Base-by-base conservation (phyloP, 495 filamentous ascomycete species). In the Pseudevernia furfuracea region DNA sequence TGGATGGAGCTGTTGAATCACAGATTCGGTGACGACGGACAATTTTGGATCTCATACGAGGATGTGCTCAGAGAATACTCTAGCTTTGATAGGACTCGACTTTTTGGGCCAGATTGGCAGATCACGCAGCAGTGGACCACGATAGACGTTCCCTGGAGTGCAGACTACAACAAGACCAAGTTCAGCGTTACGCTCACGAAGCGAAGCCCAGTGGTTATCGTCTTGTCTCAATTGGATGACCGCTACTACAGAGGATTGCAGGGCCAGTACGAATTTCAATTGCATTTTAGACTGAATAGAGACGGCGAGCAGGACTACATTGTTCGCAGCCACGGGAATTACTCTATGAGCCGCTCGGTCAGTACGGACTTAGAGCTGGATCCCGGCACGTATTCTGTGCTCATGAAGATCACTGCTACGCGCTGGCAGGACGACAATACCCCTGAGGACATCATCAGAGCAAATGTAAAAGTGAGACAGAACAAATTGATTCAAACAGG, bases 401-500 rank as follows among this genome's bases (percentile, higher is more conserved):
- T 94, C 21, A 82, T 96, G 74, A 90, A 90, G 70, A 81, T 96
- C 67, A 87, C 87, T 7, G 90, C 92, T 19, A 82, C 79, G 30
- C 81, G 87, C 55, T 66, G 78, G 61, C 68, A 76, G 23, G 73
- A 75, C 9, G 71, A 73, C 2, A 70, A 80, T 23, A 82, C 84
- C 4, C 82, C 88, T 19, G 88, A 92, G 67, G 82, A 90, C 1
- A 84, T 86, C 8, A 83, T 95, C 11, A 81, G 82, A 36, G 76
- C 79, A 5, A 81, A 86, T 60, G 87, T 86, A 32, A 79, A 81
- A 46, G 71, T 72, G 1, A 80, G 84, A 32, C 85, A 91, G 36
- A 90, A 92, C 56, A 97, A 97, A 73, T 79, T 97, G 3, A 82
- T 92, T 4, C 86, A 89, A 62, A 85, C 93, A 28, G 92, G 90